Conservation (phyloP, 768 basidiomycete genomes). For the Rhizopogon rudus region DNA sequence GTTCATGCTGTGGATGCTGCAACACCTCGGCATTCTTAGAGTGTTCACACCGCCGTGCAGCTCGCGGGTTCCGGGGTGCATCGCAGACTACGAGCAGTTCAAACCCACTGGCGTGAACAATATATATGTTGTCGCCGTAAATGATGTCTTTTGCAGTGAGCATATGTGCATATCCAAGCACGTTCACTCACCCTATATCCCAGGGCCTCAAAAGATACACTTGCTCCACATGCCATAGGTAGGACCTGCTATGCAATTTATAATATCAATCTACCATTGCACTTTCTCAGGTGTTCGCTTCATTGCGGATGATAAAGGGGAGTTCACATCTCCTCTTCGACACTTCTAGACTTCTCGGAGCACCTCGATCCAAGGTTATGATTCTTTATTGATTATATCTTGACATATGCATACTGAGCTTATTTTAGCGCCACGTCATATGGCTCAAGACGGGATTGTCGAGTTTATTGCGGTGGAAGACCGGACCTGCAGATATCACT, state of each 20-base stretch:
- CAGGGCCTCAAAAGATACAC: slow-evolving; percentile 64
- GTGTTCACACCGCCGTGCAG: slow-evolving; percentile 75
- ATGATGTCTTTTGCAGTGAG: slow-evolving; percentile 66
- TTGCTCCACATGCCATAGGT: slow-evolving; percentile 57
- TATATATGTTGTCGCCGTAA: slow-evolving; percentile 70
- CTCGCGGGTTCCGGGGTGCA: slow-evolving; percentile 58
- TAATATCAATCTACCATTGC: slow-evolving; percentile 4
- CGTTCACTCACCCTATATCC: neutral
- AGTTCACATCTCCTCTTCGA: slow-evolving; percentile 57
- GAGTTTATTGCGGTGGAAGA: slow-evolving; percentile 48
- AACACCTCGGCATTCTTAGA: slow-evolving; percentile 68
- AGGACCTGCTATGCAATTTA: slow-evolving; percentile 14
- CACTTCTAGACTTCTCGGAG: slow-evolving; percentile 57
- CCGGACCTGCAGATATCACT: slow-evolving; percentile 39
- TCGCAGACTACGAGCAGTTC: slow-evolving; percentile 63
- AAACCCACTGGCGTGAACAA: slow-evolving; percentile 70
- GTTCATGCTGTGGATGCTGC: neutral
- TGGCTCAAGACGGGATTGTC: slow-evolving; percentile 57
- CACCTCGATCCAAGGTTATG: slow-evolving; percentile 57
- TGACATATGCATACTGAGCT: neutral
- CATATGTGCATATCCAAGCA: slow-evolving; percentile 1
- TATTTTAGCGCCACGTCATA: slow-evolving; percentile 48
- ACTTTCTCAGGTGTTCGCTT: slow-evolving; percentile 44
- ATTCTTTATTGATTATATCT: neutral
- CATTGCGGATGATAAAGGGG: slow-evolving; percentile 65